Conservation (phyloP, 768 basidiomycete genomes). For the Paxillus ammoniavirescens region DNA sequence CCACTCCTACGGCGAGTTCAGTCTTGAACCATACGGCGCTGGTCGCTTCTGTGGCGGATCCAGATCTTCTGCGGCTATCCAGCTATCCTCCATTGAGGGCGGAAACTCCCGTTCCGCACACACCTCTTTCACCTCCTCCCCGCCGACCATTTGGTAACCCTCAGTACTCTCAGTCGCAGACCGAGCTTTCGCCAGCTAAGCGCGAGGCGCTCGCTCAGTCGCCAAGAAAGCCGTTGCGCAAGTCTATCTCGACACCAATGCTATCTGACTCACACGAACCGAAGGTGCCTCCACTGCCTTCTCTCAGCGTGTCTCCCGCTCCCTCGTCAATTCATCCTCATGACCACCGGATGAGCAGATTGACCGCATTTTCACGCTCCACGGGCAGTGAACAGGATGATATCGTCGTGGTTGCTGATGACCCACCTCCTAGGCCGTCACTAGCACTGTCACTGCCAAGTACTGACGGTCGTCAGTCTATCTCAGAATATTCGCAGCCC, state of each 20-base stretch:
- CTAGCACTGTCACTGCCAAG: slow-evolving; percentile 49
- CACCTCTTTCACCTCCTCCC: slow-evolving; percentile 67
- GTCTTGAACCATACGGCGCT: slow-evolving; percentile 8
- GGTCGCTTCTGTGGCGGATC: slow-evolving; percentile 18
- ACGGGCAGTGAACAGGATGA: slow-evolving; percentile 43
- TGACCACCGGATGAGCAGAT: slow-evolving; percentile 25
- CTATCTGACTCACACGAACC: slow-evolving; percentile 45
- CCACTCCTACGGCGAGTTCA: slow-evolving; percentile 10
- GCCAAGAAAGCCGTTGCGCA: slow-evolving; percentile 36
- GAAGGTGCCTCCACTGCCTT: slow-evolving; percentile 42
- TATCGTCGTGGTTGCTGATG: slow-evolving; percentile 18
- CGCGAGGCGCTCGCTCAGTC: slow-evolving; percentile 7
- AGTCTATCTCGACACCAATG: slow-evolving; percentile 52
- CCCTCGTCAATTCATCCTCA: slow-evolving; percentile 18
- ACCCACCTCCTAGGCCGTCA: slow-evolving; percentile 40
- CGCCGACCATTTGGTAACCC: slow-evolving; percentile 41
- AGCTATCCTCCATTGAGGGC: slow-evolving; percentile 54
- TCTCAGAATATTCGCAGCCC: slow-evolving; percentile 66
- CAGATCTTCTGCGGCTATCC: slow-evolving; percentile 36
- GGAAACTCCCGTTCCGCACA: slow-evolving; percentile 64
- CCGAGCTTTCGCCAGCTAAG: slow-evolving; percentile 37
- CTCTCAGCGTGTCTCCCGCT: slow-evolving; percentile 28
- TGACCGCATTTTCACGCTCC: slow-evolving; percentile 26
- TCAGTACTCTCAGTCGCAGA: slow-evolving; percentile 58
- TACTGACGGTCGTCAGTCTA: slow-evolving; percentile 45